Conservation (phyloP, 2,329 filamentous ascomycete genomes). For the Fusarium coffeatum region DNA sequence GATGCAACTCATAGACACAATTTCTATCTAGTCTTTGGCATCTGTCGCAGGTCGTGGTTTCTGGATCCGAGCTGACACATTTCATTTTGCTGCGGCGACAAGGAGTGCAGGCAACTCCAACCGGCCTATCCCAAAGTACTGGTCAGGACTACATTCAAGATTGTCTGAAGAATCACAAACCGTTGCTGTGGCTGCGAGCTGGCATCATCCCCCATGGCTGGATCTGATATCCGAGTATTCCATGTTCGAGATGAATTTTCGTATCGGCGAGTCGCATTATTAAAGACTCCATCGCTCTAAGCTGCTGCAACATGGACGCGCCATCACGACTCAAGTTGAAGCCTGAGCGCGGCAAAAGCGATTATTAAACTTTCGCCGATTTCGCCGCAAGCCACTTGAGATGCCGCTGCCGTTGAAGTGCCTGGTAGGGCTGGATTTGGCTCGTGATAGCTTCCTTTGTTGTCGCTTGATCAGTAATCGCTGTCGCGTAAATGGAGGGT, state of each 20-base stretch:
- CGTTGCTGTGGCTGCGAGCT: not conserved
- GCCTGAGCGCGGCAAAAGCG: not conserved
- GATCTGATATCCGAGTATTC: not conserved
- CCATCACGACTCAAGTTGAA: not conserved
- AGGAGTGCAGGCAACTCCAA: constrained; percentile 8
- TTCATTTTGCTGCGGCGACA: constrained; percentile 15
- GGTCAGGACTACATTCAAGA: not conserved
- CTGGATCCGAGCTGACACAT: constrained; percentile 4
- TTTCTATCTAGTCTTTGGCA: not conserved
- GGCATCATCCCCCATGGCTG: not conserved
- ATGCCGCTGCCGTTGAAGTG: not conserved
- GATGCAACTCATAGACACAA: constrained; percentile 6
- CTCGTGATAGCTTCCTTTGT: not conserved
- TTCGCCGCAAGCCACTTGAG: not conserved
- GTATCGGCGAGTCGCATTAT: not conserved
- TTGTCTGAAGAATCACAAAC: not conserved
- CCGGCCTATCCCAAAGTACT: not conserved
- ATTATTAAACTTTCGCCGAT: not conserved
- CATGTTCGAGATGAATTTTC: not conserved
- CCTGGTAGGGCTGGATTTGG: not conserved
- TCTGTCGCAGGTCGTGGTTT: not conserved
- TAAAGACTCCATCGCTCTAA: not conserved
- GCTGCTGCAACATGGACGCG: not conserved
- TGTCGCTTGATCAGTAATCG: not conserved
- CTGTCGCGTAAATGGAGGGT: no score